Evolutionary conservation across 2,329 filamentous ascomycete species (phyloP).

Genomic region (Huntiella moniliformis): DNA sequence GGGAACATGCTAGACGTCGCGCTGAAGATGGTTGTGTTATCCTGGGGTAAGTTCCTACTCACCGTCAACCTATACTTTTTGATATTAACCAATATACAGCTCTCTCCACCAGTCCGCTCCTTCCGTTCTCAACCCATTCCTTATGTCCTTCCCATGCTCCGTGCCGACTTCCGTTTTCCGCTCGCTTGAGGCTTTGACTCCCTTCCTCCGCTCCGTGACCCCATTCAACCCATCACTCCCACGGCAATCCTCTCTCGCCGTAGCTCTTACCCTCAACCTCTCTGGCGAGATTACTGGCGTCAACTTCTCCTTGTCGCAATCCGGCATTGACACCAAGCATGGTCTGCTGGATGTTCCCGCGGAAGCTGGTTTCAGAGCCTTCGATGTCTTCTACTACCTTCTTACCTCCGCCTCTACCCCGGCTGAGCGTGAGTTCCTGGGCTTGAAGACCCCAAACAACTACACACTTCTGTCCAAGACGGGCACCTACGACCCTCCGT

Average conservation of each 20-base stretch:
- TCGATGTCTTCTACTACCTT: slow-evolving; percentile 96
- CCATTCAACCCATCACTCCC: slow-evolving; percentile 74
- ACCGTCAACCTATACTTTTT: neutral
- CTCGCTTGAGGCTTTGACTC: slow-evolving; percentile 61
- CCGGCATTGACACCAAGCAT: slow-evolving; percentile 66
- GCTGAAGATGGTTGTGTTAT: slow-evolving; percentile 92
- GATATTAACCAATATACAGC: slow-evolving; percentile 24
- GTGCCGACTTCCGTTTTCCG: slow-evolving; percentile 60
- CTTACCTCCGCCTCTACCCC: slow-evolving; percentile 78
- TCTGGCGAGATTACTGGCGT: slow-evolving; percentile 61
- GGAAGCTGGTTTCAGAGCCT: slow-evolving; percentile 70
- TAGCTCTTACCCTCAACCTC: slow-evolving; percentile 66
- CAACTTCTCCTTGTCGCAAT: slow-evolving; percentile 60
- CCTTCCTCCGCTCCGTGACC: slow-evolving; percentile 75
- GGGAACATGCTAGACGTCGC: slow-evolving; percentile 88
- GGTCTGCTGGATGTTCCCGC: slow-evolving; percentile 66
- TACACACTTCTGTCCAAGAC: slow-evolving; percentile 70
- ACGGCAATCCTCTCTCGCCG: slow-evolving; percentile 61
- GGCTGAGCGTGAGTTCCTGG: slow-evolving; percentile 74
- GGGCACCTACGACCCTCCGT: slow-evolving; percentile 67
- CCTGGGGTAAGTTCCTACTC: slow-evolving; percentile 44
- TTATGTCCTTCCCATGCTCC: slow-evolving; percentile 60
- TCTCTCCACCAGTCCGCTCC: slow-evolving; percentile 80
- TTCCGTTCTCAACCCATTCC: slow-evolving; percentile 63
- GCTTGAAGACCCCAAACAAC: slow-evolving; percentile 54